Evolutionary conservation across 257 asterid genomes (phyloP).

Genomic region (Ehretia macrophylla): DNA sequence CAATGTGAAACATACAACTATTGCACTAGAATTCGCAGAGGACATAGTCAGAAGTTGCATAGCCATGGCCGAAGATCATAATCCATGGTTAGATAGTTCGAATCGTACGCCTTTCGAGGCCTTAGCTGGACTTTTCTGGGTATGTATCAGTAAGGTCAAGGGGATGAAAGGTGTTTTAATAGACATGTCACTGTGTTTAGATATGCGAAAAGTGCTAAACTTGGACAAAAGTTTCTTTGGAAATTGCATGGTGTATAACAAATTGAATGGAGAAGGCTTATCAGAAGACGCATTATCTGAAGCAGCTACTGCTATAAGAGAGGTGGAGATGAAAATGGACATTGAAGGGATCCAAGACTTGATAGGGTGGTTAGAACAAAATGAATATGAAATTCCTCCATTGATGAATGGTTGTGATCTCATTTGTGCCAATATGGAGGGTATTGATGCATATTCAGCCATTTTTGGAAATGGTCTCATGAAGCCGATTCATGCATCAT

Average conservation of each 20-base stretch:
- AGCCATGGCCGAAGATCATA: slow-evolving; percentile 22
- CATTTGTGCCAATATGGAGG: slow-evolving; percentile 38
- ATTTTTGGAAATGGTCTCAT: slow-evolving; percentile 31
- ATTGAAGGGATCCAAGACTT: slow-evolving; percentile 31
- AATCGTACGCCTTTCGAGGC: slow-evolving; percentile 43
- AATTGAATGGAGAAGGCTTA: slow-evolving; percentile 28
- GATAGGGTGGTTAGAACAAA: slow-evolving; percentile 47
- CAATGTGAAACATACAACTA: slow-evolving; percentile 17
- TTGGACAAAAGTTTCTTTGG: slow-evolving; percentile 45
- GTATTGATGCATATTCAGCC: slow-evolving; percentile 28
- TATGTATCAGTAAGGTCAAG: slow-evolving; percentile 36
- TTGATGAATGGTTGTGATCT: slow-evolving; percentile 26
- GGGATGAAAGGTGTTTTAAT: slow-evolving; percentile 16
- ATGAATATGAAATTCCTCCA: slow-evolving; percentile 19
- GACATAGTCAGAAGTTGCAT: slow-evolving; percentile 35
- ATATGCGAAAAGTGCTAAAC: slow-evolving; percentile 31
- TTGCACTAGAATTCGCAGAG: slow-evolving; percentile 34
- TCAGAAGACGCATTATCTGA: slow-evolving; percentile 17
- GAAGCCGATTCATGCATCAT: slow-evolving; percentile 36
- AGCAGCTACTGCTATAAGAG: slow-evolving; percentile 36
- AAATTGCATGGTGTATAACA: slow-evolving; percentile 44
- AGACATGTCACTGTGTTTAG: slow-evolving; percentile 37
- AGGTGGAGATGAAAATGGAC: slow-evolving; percentile 22
- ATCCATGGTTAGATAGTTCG: neutral
- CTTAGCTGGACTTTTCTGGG: slow-evolving; percentile 45